Percentiles rank a stretch among this genome's conserved stretches.
phyloP scores from a whole-genome alignment of 768 basidiomycete genomes.

The Pilatotrama ljubarskyi region DNA sequence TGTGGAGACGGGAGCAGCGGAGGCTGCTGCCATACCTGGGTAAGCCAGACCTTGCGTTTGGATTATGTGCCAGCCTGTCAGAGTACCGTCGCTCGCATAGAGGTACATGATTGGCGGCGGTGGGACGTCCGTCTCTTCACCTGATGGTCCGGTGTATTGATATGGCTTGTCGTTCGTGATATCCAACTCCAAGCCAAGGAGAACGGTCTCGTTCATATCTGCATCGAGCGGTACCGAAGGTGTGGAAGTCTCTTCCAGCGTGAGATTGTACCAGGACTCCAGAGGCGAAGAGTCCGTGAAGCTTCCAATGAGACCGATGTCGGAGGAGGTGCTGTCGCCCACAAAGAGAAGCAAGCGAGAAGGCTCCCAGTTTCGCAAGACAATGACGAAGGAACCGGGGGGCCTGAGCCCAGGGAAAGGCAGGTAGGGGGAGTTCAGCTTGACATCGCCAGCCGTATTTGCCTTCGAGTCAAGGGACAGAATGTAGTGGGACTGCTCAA shows the following conservation, averaged over 20 bases:
- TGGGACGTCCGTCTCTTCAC: constrained; percentile 44
- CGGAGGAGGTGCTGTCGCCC: constrained; percentile 52
- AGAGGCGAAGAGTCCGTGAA: constrained; percentile 26
- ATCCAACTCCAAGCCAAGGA: constrained; percentile 66
- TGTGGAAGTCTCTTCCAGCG: constrained; percentile 50
- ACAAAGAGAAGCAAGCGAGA: constrained; percentile 43
- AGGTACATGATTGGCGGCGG: constrained; percentile 68
- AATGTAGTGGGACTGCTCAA: constrained; percentile 44
- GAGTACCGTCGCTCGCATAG: constrained; percentile 76
- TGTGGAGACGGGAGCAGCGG: background rate
- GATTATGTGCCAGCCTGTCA: constrained; percentile 72
- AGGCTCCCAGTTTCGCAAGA: constrained; percentile 46
- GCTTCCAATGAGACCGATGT: constrained; percentile 48
- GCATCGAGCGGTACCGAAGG: constrained; percentile 68
- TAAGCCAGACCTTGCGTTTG: constrained; percentile 56
- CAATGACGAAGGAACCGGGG: constrained; percentile 43
- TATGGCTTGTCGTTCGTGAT: constrained; percentile 51
- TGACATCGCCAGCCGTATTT: constrained; percentile 38
- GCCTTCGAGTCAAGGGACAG: constrained; percentile 44
- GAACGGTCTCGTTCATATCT: constrained; percentile 67
- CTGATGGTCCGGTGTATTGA: constrained; percentile 39
- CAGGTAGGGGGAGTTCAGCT: constrained; percentile 40
- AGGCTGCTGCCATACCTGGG: constrained; percentile 48
- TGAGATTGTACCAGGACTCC: constrained; percentile 45
- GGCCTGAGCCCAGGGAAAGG: constrained; percentile 48